Base-by-base conservation (phyloP, 2,329 filamentous ascomycete genomes). In the Arthrobotrys sphaeroides region DNA sequence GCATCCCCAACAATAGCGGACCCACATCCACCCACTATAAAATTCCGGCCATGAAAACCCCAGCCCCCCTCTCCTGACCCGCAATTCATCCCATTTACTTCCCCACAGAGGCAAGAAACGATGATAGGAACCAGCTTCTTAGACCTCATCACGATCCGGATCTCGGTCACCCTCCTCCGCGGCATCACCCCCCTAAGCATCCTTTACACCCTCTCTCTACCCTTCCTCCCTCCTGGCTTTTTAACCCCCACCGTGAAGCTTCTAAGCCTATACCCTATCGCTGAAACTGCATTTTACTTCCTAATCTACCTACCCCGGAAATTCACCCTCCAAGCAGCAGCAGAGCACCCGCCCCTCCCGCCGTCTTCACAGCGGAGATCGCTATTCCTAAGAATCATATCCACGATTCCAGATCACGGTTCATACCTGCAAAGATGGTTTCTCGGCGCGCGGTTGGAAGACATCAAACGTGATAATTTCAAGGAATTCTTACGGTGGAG, bases 401-500 rank as follows among this genome's bases (percentile, higher is more conserved):
- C 83, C 4, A 87, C 84, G 64, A 85, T 89, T 12, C 82, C 85
- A 0, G 84, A 89, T 78, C 83, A 84, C 0, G 84, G 86, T 38
- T 82, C 80, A 36, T 90, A 87, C 77, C 73, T 90, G 26, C 82
- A 80, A 59, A 85, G 84, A 77, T 90, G 88, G 88, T 89, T 90
- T 78, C 81, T 86, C 22, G 85, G 85, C 26, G 86, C 87, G 5
- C 82, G 84, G 13, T 53, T 82, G 1, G 81, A 83, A 26, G 87
- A 88, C 26, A 86, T 90, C 49, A 84, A 85, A 65, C 82, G 84
- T 12, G 87, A 89, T 31, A 89, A 90, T 79, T 78, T 90, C 59
- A 87, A 86, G 80, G 86, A 88, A 65, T 89, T 88, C 79, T 83
- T 88, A 18, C 81, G 84, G n/a, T 90, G 88, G 88, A 87, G 86